Percentiles rank a stretch among this genome's conserved stretches.
These are phyloP conservation scores for Conringia planisiliqua DNA, from an alignment of 345 rosid species.

Conservation along the genomic window DNA sequence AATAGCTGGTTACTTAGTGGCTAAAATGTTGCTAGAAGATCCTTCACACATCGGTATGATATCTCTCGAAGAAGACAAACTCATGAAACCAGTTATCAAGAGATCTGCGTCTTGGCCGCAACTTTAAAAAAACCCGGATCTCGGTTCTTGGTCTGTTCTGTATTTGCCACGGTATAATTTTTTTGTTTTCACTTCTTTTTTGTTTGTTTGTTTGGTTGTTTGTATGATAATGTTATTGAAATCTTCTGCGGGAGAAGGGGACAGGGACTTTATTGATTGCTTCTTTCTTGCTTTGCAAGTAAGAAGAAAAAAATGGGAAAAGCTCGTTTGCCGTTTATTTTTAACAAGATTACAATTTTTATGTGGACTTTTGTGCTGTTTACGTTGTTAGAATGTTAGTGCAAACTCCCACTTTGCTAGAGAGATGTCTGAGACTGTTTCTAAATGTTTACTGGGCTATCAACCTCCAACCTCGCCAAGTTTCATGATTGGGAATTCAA, in stretches of 20 bases:
- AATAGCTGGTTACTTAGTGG: constrained; percentile 70
- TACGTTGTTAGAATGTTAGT: too few relatives aligned
- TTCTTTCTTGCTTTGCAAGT: constrained; percentile 29
- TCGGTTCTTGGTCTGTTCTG: not conserved
- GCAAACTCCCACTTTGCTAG: too few relatives aligned
- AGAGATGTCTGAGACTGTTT: too few relatives aligned
- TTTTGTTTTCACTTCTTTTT: not conserved
- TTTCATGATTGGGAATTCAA: too few relatives aligned
- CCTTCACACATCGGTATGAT: constrained; percentile 77
- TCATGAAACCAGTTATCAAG: constrained; percentile 63
- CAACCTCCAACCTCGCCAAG: too few relatives aligned
- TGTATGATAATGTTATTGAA: constrained; percentile 28
- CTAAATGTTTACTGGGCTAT: too few relatives aligned
- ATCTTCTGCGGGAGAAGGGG: not conserved
- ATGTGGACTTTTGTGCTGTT: too few relatives aligned
- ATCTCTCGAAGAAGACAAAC: constrained; percentile 68
- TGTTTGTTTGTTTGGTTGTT: not conserved
- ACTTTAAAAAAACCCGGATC: constrained; percentile 5
- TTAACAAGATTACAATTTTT: not conserved
- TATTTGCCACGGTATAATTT: not conserved
- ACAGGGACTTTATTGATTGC: constrained; percentile 27
- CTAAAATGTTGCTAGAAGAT: constrained; percentile 76
- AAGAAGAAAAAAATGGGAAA: constrained; percentile 15
- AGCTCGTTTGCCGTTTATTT: constrained; percentile 12
- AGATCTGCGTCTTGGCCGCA: constrained; percentile 61